Conservation (phyloP, 805 yeast genomes). For the Clavispora carvajalis region DNA sequence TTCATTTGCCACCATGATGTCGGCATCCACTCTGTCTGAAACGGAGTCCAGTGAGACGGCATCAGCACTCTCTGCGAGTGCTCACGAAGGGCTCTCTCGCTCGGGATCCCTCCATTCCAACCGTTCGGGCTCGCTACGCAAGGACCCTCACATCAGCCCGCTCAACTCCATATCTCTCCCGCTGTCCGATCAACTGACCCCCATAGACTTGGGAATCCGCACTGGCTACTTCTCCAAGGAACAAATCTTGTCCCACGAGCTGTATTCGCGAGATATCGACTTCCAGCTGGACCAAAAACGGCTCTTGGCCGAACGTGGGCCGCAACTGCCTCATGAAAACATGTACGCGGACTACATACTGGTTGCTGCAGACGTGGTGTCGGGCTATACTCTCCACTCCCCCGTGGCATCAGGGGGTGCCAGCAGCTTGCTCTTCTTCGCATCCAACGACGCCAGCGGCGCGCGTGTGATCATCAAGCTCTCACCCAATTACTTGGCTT, state of each 20-base stretch:
- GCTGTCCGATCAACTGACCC: background rate
- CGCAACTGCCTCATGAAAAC: conserved; percentile 5
- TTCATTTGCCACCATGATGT: background rate
- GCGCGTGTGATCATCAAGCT: conserved; percentile 18
- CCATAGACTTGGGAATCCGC: background rate
- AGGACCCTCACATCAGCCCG: background rate
- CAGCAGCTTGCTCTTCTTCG: conserved; percentile 16
- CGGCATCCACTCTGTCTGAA: background rate
- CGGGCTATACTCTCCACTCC: conserved; percentile 21
- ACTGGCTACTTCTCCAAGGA: conserved; percentile 8
- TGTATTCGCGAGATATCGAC: conserved; percentile 23
- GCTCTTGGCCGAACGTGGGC: conserved; percentile 13
- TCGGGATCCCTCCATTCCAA: background rate
- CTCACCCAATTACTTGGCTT: conserved; percentile 20
- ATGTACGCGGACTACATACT: conserved; percentile 10
- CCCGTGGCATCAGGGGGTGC: conserved; percentile 11
- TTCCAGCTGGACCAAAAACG: conserved; percentile 18
- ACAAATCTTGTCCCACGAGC: conserved; percentile 15
- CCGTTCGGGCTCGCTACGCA: background rate
- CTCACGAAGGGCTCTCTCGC: background rate
- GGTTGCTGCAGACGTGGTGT: conserved; percentile 13
- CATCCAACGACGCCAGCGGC: conserved; percentile 10
- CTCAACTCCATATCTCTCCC: background rate
- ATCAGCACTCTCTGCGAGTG: background rate
- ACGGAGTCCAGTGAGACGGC: background rate